Evolutionary conservation across 176 grass and related monocot genomes (phyloP), one percentile per base, ranked within the genome.

Genomic region (Cymbopogon citratus): DNA sequence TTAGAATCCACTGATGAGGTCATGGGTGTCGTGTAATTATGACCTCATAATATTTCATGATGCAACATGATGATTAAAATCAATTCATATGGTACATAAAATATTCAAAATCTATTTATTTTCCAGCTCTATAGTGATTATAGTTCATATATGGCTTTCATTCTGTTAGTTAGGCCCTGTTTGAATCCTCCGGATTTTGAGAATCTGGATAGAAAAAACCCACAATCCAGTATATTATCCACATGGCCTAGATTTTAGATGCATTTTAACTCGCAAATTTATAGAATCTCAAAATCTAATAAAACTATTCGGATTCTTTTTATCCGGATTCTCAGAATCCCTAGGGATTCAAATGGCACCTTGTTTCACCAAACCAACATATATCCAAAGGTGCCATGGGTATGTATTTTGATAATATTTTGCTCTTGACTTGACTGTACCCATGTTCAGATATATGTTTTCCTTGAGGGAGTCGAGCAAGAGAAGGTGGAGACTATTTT

Each of bases 401-500:
- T 41, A 3, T 0, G 4, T 24, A 23, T 44, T 56, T 31, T 61
- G 5, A 73, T 51, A 63, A 59, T 43, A 34, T 79, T 52, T 88
- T 70, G 12, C 26, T 92, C 56, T 79, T 29, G 68, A n/a, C 52
- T 79, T 25, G 48, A 23, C 74, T 88, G 8, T 45, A 9, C 46
- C 27, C 26, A 18, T 63, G 34, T 71, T 26, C 79, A 98, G 90
- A 89, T 98, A 29, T 91, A 89, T 77, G 49, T 95, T 18, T 91
- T 81, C 75, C 84, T 95, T 19, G 95, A 93, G 90, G 83, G 85
- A 34, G 90, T 92, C 0, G 82, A 88, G 27, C 86, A 88, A 85
- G 92, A 93, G 68, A 98, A 93, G 74, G 63, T 91, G 69, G 88
- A 87, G 54, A 63, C 89, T 76, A 59, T 27, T 73, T 92, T 94